Conservation (phyloP, 2,329 filamentous ascomycete genomes). For the Eutypella sp. region DNA sequence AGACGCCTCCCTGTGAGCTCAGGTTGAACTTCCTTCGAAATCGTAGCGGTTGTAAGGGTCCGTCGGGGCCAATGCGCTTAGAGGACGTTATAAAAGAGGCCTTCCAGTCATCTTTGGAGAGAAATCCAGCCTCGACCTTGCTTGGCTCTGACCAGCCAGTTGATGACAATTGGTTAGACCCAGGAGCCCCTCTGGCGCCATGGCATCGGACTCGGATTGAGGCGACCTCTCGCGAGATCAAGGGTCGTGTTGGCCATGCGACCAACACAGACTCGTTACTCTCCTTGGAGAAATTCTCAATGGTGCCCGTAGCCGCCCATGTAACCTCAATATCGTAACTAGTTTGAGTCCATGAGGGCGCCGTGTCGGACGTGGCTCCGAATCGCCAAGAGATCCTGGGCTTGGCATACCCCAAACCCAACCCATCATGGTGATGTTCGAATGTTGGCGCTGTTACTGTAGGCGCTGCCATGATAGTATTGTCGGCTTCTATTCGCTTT, state of each 20-base stretch:
- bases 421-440: slow-evolving; percentile 2
- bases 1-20: slow-evolving; percentile 32
- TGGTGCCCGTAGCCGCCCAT: background rate
- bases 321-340: slow-evolving; percentile 1
- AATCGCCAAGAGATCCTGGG: slow-evolving; percentile 3
- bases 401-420: background rate
- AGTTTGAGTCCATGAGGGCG: background rate
- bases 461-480: background rate
- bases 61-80: background rate
- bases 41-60: background rate
- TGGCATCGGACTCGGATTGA: background rate
- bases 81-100: slow-evolving; percentile 2
- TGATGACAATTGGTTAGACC: background rate
- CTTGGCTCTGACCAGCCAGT: background rate
- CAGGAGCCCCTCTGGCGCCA: background rate
- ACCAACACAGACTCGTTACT: background rate
- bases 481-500: no score
- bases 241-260: slow-evolving; percentile 1
- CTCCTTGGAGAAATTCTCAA: background rate
- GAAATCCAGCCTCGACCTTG: background rate
- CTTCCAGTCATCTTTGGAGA: background rate
- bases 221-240: slow-evolving; percentile 1
- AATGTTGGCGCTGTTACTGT: background rate
- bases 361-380: background rate
- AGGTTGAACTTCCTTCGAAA: slow-evolving; percentile 31